Evolutionary conservation across 2,329 filamentous ascomycete genomes (phyloP).

Genomic region (Tolypocladium endophyticum): DNA sequence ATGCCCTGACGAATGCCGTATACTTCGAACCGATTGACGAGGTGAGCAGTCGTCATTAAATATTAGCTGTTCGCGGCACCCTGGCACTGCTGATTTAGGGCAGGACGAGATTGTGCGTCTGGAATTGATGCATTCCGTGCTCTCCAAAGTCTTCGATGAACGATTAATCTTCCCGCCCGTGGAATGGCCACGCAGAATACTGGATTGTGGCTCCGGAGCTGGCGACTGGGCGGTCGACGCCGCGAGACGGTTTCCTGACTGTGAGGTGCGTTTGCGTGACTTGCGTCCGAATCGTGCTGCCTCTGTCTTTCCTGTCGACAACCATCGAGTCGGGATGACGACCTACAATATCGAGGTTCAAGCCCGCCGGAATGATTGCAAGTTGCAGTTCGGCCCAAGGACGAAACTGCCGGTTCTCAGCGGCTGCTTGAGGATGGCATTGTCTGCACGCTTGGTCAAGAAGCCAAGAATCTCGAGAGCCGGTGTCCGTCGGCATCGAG

Average conservation of each 20-base stretch:
- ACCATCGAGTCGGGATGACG: background rate
- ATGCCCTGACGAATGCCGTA: constrained; percentile 51
- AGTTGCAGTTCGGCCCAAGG: background rate
- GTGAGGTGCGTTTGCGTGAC: constrained; percentile 40
- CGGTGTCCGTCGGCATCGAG: background rate
- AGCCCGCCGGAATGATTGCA: background rate
- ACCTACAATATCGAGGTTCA: background rate
- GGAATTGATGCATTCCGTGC: constrained; percentile 50
- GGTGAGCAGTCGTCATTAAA: constrained; percentile 31
- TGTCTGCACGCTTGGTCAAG: background rate
- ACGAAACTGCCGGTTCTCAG: background rate
- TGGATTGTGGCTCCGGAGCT: constrained; percentile 66
- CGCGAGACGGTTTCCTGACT: constrained; percentile 51
- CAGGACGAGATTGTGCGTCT: constrained; percentile 60
- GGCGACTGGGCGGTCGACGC: constrained; percentile 61
- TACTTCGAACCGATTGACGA: constrained; percentile 64
- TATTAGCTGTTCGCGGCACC: background rate
- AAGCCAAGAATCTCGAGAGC: background rate
- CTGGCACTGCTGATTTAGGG: constrained; percentile 1
- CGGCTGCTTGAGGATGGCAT: background rate
- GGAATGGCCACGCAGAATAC: constrained; percentile 41
- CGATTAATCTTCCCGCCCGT: constrained; percentile 62
- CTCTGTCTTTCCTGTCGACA: background rate
- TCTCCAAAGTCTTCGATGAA: constrained; percentile 54
- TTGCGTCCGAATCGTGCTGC: background rate